Evolutionary conservation across 495 filamentous ascomycete genomes (phyloP), one percentile per base, ranked within the genome.

Genomic region (Hyaloscypha variabilis): DNA sequence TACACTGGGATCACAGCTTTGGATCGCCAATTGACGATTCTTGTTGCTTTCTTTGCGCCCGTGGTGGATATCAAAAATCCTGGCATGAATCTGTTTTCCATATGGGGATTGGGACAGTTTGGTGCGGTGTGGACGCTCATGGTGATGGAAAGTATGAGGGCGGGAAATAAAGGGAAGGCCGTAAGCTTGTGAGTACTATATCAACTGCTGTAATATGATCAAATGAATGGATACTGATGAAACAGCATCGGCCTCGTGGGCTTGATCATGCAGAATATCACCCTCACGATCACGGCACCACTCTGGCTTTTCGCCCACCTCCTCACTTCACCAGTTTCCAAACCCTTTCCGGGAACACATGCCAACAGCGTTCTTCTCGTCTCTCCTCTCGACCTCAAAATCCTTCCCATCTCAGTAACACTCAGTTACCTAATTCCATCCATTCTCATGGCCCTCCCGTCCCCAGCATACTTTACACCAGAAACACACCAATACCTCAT

Each of bases 21-120:
- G 19, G 87, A 89, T 62, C 36, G 69, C 3, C 74, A 83, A 5
- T 68, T 88, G 26, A 70, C 78, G 3, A 56, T 78, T 10, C 59
- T 89, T 65, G 78, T 80, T 1, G 72, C 73, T 6, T 86, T 88
- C 69, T 89, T 88, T 76, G 83, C 81, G 63, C 77, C 83, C 6
- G 63, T 79, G 1, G 70, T 86, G n/a, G 82, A 87, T 66, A 82
- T 83, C 8, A 75, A 74, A 29, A 73, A 77, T 49, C 78, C 80
- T 5, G 74, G 74, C 3, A 72, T 81, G 11, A 70, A 74, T 3
- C 69, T 87, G 1, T 81, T 83, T 66, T 76, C 80, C 8, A 74
- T 83, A 49, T 78, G 76, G 51, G 81, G 86, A 34, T 78, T 82
- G 29, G 82, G 80, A 1, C 84, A 88, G 28, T 82, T 86, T 63